Percentiles rank a stretch among this genome's conserved stretches.
These are phyloP conservation scores for Xylaria intraflava DNA, from an alignment of 495 filamentous ascomycete species.

Conservation along the genomic window DNA sequence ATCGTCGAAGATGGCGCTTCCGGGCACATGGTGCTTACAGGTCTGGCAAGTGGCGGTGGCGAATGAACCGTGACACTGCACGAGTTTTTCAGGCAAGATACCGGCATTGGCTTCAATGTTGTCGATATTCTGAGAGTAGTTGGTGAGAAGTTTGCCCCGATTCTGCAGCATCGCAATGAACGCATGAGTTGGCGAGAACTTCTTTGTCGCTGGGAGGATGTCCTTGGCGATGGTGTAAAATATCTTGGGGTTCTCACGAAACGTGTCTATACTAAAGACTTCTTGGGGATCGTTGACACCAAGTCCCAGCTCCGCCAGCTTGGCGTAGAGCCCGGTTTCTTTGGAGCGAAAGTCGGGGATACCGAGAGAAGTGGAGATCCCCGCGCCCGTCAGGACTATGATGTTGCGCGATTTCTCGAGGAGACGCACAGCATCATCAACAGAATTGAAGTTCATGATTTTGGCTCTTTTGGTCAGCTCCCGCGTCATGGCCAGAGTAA, in stretches of 20 bases:
- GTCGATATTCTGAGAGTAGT: constrained; percentile 98
- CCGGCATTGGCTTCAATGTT: constrained; percentile 89
- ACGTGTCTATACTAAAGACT: constrained; percentile 84
- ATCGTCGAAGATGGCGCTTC: constrained; percentile 69
- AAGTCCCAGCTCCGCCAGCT: constrained; percentile 59
- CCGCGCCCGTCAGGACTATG: constrained; percentile 89
- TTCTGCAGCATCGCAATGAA: constrained; percentile 94
- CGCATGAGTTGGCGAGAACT: constrained; percentile 81
- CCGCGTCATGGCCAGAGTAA: constrained; percentile 71
- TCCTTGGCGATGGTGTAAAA: constrained; percentile 92
- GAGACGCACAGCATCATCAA: constrained; percentile 80
- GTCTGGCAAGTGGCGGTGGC: constrained; percentile 86
- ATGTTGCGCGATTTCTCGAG: constrained; percentile 72
- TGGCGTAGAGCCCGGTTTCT: constrained; percentile 79
- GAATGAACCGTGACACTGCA: constrained; percentile 95
- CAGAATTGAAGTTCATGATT: constrained; percentile 70
- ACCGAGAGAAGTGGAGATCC: constrained; percentile 83
- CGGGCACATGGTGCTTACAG: constrained; percentile 67
- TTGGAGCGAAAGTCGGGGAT: constrained; percentile 86
- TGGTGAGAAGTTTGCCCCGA: constrained; percentile 84
- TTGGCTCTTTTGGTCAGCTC: constrained; percentile 79
- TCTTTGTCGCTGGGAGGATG: constrained; percentile 69
- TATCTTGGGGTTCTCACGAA: constrained; percentile 77
- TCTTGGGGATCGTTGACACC: constrained; percentile 80
- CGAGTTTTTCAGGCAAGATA: constrained; percentile 72